Evolutionary conservation across 2,329 filamentous ascomycete species (phyloP).

Genomic region (Thelonectria discophora): DNA sequence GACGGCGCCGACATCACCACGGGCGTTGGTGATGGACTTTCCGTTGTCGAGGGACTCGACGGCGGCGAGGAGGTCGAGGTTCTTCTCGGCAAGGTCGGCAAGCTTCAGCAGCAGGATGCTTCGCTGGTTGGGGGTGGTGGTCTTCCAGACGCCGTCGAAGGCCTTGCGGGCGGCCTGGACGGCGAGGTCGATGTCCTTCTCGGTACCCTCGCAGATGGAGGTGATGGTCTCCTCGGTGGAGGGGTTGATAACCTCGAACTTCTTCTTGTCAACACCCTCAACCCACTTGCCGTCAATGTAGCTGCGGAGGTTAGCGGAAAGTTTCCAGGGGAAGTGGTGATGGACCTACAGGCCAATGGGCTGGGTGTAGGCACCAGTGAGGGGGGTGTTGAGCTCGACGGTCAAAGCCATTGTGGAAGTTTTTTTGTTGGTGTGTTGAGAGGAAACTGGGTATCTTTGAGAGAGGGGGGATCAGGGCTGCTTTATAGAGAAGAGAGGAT

Average conservation of each 20-base stretch:
- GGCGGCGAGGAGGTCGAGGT: slow-evolving; percentile 77
- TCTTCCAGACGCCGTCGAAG: slow-evolving; percentile 77
- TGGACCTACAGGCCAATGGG: slow-evolving; percentile 71
- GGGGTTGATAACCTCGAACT: slow-evolving; percentile 93
- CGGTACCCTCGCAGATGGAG: slow-evolving; percentile 83
- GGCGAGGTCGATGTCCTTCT: slow-evolving; percentile 85
- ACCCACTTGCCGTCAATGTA: slow-evolving; percentile 97
- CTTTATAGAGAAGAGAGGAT: slow-evolving; percentile 30
- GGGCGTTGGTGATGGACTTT: slow-evolving; percentile 80
- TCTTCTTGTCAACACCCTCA: slow-evolving; percentile 80
- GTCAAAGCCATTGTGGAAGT: slow-evolving; percentile 50
- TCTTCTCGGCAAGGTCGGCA: slow-evolving; percentile 81
- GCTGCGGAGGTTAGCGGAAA: slow-evolving; percentile 58
- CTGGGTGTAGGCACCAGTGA: slow-evolving; percentile 67
- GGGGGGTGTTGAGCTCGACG: slow-evolving; percentile 72
- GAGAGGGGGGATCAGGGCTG: slow-evolving; percentile 27
- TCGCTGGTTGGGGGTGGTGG: slow-evolving; percentile 74
- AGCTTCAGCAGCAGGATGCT: slow-evolving; percentile 77
- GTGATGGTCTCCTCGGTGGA: slow-evolving; percentile 84
- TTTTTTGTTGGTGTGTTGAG: slow-evolving; percentile 22
- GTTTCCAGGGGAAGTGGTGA: too few relatives aligned
- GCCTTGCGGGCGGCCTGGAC: slow-evolving; percentile 87
- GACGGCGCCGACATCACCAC: slow-evolving; percentile 75
- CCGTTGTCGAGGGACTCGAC: slow-evolving; percentile 91
- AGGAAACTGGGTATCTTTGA: slow-evolving; percentile 35